A percentile compares a stretch with the other conserved stretches of the same genome.
Conservation (phyloP, 257 asterid genomes). For the Ilex aquifolium region DNA sequence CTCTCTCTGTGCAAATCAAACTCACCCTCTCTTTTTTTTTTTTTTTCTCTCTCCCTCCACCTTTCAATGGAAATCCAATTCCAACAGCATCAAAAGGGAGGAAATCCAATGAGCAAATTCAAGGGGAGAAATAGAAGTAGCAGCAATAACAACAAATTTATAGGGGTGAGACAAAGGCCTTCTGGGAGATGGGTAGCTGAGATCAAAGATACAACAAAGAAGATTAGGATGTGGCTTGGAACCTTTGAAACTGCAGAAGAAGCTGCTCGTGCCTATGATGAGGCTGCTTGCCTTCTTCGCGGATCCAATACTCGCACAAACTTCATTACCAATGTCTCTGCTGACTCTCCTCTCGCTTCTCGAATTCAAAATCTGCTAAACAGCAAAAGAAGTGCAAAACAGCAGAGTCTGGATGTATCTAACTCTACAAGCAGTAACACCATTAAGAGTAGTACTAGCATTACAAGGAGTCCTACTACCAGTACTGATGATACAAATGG, state of each 20-base stretch:
- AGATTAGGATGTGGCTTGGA: slow-evolving; percentile 73
- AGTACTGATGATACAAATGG: neutral
- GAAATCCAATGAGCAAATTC: neutral
- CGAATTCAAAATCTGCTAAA: slow-evolving; percentile 41
- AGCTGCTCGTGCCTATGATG: slow-evolving; percentile 67
- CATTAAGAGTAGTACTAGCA: neutral
- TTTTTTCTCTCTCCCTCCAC: neutral
- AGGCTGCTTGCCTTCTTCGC: slow-evolving; percentile 60
- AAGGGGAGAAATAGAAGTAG: slow-evolving; percentile 2
- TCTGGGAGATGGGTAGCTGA: slow-evolving; percentile 77
- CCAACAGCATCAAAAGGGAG: neutral
- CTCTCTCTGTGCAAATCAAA: neutral
- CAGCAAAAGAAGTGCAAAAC: slow-evolving; percentile 28
- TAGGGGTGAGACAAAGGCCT: slow-evolving; percentile 68
- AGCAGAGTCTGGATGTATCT: neutral
- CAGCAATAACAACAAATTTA: slow-evolving; percentile 21
- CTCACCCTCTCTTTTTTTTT: neutral
- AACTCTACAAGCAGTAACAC: neutral
- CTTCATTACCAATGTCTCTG: slow-evolving; percentile 35
- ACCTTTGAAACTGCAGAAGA: slow-evolving; percentile 57
- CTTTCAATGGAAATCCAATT: neutral
- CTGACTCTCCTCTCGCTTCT: slow-evolving; percentile 54
- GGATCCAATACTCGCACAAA: slow-evolving; percentile 62
- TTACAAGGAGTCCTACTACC: slow-evolving; percentile 11
- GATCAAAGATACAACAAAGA: slow-evolving; percentile 66